Conservation (phyloP, 1,284 basidiomycete genomes). For the Trichosporon faecale region DNA sequence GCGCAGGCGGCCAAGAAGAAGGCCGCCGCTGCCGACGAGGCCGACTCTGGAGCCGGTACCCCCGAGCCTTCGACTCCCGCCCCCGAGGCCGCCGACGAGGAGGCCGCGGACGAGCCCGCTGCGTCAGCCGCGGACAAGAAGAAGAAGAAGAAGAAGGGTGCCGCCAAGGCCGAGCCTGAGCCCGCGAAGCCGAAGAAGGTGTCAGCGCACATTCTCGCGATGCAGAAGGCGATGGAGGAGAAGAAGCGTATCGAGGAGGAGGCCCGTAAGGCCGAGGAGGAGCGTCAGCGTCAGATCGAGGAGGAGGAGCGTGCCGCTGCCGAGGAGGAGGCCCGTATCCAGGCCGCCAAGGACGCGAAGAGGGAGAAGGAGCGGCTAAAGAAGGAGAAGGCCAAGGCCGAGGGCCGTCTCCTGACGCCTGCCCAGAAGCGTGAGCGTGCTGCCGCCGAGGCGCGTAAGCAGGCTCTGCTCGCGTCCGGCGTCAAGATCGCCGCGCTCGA, state of each 20-base stretch:
- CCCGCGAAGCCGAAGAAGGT: conserved; percentile 64
- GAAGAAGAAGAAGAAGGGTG: conserved; percentile 86
- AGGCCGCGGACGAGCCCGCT: conserved; percentile 59
- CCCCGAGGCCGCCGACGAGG: conserved; percentile 44
- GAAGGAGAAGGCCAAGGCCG: conserved; percentile 73
- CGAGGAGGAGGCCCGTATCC: conserved; percentile 71
- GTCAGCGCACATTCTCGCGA: conserved; percentile 62
- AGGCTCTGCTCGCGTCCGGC: conserved; percentile 80
- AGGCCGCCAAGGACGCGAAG: conserved; percentile 77
- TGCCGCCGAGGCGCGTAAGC: conserved; percentile 83
- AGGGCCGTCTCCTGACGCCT: conserved; percentile 84
- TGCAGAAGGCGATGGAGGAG: conserved; percentile 80
- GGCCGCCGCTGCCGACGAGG: conserved; percentile 39
- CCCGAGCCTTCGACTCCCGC: conserved; percentile 31
- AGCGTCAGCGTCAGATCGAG: conserved; percentile 62
- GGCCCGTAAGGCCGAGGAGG: conserved; percentile 65
- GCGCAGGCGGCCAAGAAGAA: conserved; percentile 86
- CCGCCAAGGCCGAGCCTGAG: conserved; percentile 66
- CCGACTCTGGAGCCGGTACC: conserved; percentile 19
- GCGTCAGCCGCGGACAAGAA: conserved; percentile 56
- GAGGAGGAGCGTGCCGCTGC: conserved; percentile 74
- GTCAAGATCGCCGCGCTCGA: conserved; percentile 82
- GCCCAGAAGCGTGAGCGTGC: conserved; percentile 95
- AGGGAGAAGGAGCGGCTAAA: conserved; percentile 87
- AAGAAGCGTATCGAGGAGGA: conserved; percentile 79